Percentiles rank a stretch among this genome's conserved stretches.
Conservation (phyloP, 2,329 filamentous ascomycete genomes). For the Tolypocladium album region DNA sequence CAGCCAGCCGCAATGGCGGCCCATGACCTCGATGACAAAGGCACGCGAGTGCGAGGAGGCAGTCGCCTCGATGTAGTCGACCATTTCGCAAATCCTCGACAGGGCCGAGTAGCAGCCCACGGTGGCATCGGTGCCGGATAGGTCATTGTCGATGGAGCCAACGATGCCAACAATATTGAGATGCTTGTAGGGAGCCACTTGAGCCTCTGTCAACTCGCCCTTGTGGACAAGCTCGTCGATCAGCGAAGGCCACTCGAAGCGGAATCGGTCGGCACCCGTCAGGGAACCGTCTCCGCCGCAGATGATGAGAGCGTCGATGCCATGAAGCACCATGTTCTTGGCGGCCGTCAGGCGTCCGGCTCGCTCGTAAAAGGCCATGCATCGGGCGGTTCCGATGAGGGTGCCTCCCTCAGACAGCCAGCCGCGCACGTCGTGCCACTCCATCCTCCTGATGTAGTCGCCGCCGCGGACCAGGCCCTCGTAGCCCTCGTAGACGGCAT, state of each 20-base stretch:
- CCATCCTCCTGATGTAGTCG: slow-evolving; percentile 75
- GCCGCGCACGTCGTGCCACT: slow-evolving; percentile 89
- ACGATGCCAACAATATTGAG: slow-evolving; percentile 96
- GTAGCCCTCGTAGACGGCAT: slow-evolving; percentile 85
- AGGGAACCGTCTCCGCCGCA: slow-evolving; percentile 95
- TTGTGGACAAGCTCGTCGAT: slow-evolving; percentile 72
- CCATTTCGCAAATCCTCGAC: slow-evolving; percentile 84
- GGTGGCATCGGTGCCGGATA: slow-evolving; percentile 93
- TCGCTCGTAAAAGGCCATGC: slow-evolving; percentile 85
- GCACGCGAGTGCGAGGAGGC: slow-evolving; percentile 89
- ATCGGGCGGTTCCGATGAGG: slow-evolving; percentile 88
- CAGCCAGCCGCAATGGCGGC: slow-evolving; percentile 93
- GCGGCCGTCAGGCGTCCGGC: slow-evolving; percentile 73
- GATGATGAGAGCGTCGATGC: slow-evolving; percentile 92
- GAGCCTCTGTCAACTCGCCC: slow-evolving; percentile 57
- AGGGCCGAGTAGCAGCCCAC: slow-evolving; percentile 95
- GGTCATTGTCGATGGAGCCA: slow-evolving; percentile 96
- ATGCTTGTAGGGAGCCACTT: slow-evolving; percentile 67
- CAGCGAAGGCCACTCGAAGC: slow-evolving; percentile 82
- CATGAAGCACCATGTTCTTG: slow-evolving; percentile 86
- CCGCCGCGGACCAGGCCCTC: slow-evolving; percentile 88
- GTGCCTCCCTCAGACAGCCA: slow-evolving; percentile 92
- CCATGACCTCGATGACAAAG: slow-evolving; percentile 98
- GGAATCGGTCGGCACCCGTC: slow-evolving; percentile 90
- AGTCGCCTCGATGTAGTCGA: slow-evolving; percentile 95